A percentile compares a stretch with the other conserved stretches of the same genome.
Evolutionary conservation across 345 rosid genomes (phyloP).

Genomic region (Melastoma malabathricum): DNA sequence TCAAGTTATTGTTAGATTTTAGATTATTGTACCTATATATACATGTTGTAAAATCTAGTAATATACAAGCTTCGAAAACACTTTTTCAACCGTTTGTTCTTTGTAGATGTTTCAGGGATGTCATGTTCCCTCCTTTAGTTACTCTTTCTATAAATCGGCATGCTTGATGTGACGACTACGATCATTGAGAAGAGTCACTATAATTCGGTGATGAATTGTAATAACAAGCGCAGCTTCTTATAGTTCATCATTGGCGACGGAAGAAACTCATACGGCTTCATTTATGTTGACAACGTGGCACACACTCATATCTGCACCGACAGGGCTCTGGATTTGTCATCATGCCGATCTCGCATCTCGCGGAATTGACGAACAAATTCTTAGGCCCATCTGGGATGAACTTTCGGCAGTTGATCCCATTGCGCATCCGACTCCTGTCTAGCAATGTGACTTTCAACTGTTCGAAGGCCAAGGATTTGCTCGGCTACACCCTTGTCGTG

Average conservation of each 20-base stretch:
- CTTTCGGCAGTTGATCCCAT: conserved; percentile 81
- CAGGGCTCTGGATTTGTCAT: conserved; percentile 57
- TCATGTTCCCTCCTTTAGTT: too few relatives aligned
- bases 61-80: too few relatives aligned
- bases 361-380: conserved; percentile 53
- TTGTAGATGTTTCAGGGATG: too few relatives aligned
- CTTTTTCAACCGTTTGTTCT: too few relatives aligned
- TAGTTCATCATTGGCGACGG: conserved; percentile 96
- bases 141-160: too few relatives aligned
- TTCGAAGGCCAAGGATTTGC: conserved; percentile 69
- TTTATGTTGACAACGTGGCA: conserved; percentile 90
- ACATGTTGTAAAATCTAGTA: too few relatives aligned
- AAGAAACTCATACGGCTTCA: conserved; percentile 63
- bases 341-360: conserved; percentile 74
- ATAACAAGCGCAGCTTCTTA: too few relatives aligned
- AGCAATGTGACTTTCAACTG: conserved; percentile 64
- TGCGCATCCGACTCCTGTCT: conserved; percentile 78
- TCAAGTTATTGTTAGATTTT: too few relatives aligned
- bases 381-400: conserved; percentile 80
- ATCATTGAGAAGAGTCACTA: too few relatives aligned
- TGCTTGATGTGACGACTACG: too few relatives aligned
- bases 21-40: too few relatives aligned
- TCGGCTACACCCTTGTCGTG: conserved; percentile 67
- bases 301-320: conserved; percentile 94
- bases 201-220: too few relatives aligned